A percentile compares a stretch with the other conserved stretches of the same genome.
phyloP scores from a whole-genome alignment of 2,329 filamentous ascomycete genomes.

The Aurifilum marmelostoma region DNA sequence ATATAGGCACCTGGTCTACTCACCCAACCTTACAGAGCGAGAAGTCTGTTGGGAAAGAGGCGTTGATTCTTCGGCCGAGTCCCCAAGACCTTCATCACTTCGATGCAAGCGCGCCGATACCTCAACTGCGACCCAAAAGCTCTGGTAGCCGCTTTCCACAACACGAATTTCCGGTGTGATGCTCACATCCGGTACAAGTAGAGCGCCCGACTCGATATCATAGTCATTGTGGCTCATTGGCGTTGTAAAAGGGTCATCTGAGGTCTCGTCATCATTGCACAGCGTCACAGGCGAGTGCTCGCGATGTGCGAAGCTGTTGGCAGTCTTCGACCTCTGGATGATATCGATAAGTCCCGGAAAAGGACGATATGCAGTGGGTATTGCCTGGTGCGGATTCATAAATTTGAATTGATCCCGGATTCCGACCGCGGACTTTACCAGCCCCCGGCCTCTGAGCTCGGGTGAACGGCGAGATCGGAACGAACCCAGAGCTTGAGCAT shows the following conservation, averaged over 20 bases:
- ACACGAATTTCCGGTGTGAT: slow-evolving; percentile 26
- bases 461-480: slow-evolving; percentile 13
- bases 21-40: background rate
- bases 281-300: background rate
- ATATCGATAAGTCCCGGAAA: slow-evolving; percentile 24
- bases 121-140: slow-evolving; percentile 29
- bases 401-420: slow-evolving; percentile 23
- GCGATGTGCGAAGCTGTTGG: background rate
- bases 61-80: background rate
- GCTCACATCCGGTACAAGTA: slow-evolving; percentile 17
- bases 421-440: slow-evolving; percentile 17
- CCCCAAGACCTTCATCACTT: background rate
- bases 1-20: background rate
- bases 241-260: slow-evolving; percentile 16
- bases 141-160: slow-evolving; percentile 19
- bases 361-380: slow-evolving; percentile 15
- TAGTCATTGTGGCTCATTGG: background rate
- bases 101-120: slow-evolving; percentile 9
- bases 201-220: background rate
- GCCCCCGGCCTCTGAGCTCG: slow-evolving; percentile 12
- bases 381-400: slow-evolving; percentile 14
- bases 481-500: slow-evolving; percentile 6
- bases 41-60: background rate
- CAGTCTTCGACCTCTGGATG: slow-evolving; percentile 20
- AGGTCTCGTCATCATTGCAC: background rate